Evolutionary conservation across 345 rosid species (phyloP), one percentile per base, ranked within the genome.

Genomic region (Geranium brycei): DNA sequence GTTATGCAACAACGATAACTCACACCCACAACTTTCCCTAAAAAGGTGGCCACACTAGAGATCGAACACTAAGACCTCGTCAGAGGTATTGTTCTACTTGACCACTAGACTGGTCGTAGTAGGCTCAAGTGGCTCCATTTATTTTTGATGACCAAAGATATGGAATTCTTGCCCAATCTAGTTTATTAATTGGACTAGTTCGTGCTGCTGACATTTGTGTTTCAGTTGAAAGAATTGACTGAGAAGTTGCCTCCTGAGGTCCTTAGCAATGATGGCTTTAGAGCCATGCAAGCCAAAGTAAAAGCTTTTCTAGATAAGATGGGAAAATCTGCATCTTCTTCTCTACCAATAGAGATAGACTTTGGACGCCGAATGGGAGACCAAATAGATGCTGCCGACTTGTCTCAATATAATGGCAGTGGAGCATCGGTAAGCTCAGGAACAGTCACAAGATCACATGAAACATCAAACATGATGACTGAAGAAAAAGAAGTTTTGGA

Each of bases 401-500:
- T 67, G 58, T 74, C 79, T 17, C 74, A 72, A 62, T 76, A 70
- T 66, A 58, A 67, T 57, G 75, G 69, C 61, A 62, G 63, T 59
- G 31, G 59, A 38, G 6, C 47, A 10, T 38, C 47, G 1, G 66
- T 58, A 57, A 62, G 68, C 66, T 61, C 75, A 14, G 79, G 69
- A 66, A 73, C 67, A 1, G 69, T 68, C 56, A 60, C 75, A 17
- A 77, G 67, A 66, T 47, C 68, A 62, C 71, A 70, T 4, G 61
- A 74, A 35, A 66, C 76, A 60, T 57, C 82, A 0, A 58, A 62
- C 58, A 23, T 59, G 0, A 81, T 71, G 63, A 62, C 57, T 23
- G 81, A 81, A 56, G 81, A 73, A 61, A 71, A 68, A 18, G 96
- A 88, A 78, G 71, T 68, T 60, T 86, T 77, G 4, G 97, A 90